Base-by-base conservation (phyloP, 2,329 filamentous ascomycete species). In the Pseudogymnoascus sp. region DNA sequence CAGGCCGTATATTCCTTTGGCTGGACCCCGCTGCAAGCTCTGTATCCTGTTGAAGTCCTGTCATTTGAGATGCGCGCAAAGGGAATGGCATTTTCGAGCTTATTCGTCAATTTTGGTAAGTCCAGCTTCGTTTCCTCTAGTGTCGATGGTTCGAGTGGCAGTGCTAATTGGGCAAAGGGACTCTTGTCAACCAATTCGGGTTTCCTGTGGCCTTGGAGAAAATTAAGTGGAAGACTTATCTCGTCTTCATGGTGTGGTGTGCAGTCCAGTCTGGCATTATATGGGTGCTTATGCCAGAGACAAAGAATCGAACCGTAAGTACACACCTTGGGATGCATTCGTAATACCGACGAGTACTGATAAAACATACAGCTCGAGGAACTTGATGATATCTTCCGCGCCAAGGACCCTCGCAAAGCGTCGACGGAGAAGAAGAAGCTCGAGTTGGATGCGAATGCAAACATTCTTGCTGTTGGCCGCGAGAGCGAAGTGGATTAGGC, bases 11-110 rank as follows among this genome's bases (percentile, higher is more conserved):
- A 78, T 72, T 80, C 78, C 1, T 71, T 84, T 61, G 76, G 75
- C 4, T 75, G 75, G 62, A 79, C 77, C 0, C 77, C 77, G 1
- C 69, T 79, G 42, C 76, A 78, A 69, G 73, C 75, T 31, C 72
- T 83, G 10, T 83, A 83, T 68, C 79, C 80, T 0, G 80, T 82
- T 56, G 81, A 84, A 68, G 78, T 80, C 12, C 74, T 83, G 12
- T 78, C 75, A 8, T 82, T 80, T 66, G 80, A 83, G 69, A 81
- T 80, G 68, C 77, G 81, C 62, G 81, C 79, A 61, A 83, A 83
- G 73, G 81, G 81, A 14, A 82, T 83, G 79, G 80, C 79, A 2
- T 78, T 82, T 67, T 78, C 70, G 69, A 78, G 72, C 61, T 72
- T 76, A 65, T 76, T 73, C 67, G 77, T 76, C 68, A 78, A 77